Evolutionary conservation across 768 basidiomycete species (phyloP), one percentile per base, ranked within the genome.

Genomic region (Tylopilus vinaceipallidus): DNA sequence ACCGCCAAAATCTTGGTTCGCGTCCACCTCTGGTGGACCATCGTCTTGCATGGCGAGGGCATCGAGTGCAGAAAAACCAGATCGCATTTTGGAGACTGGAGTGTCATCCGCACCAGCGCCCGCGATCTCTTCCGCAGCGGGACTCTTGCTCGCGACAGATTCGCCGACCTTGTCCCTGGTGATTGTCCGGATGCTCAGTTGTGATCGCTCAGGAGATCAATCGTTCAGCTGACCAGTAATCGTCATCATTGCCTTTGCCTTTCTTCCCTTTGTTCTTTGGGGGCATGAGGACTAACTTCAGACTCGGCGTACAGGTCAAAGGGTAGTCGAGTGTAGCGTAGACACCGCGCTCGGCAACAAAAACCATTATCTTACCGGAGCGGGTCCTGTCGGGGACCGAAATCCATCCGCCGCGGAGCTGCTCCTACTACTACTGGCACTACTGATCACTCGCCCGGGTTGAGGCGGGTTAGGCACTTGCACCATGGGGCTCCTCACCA

Each of bases 401-500:
- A 59, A 45, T n/a, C 11, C 14, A n/a, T 7, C 12, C 2, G 37
- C 20, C 55, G 56, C 52, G 56, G 50, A 44, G 55, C 34, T 30
- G 27, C 24, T n/a, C n/a, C n/a, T n/a, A n/a, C n/a, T n/a, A n/a
- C 17, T 8, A 27, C 20, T 29, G 12, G 12, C 27, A 6, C 27
- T 29, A 29, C 27, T 29, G 12, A 6, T 29, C 16, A n/a, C 11
- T 9, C 2, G 37, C 17, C 55, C n/a, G 13, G 19, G 8, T 29
- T 39, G 20, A 45, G n/a, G n/a, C n/a, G n/a, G n/a, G n/a, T 41
- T 26, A 6, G 41, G 36, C 23, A 24, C 22, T 45, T 32, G 38
- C 42, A 39, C 48, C 13, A 94, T 95, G 94, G 97, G 95, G 1
- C 80, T 99, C 35, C 82, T 98, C 51, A 97, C 97, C 6, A 92